Evolutionary conservation across 1,284 basidiomycete genomes (phyloP), one percentile per base, ranked within the genome.

Genomic region (Volvariella volvacea): DNA sequence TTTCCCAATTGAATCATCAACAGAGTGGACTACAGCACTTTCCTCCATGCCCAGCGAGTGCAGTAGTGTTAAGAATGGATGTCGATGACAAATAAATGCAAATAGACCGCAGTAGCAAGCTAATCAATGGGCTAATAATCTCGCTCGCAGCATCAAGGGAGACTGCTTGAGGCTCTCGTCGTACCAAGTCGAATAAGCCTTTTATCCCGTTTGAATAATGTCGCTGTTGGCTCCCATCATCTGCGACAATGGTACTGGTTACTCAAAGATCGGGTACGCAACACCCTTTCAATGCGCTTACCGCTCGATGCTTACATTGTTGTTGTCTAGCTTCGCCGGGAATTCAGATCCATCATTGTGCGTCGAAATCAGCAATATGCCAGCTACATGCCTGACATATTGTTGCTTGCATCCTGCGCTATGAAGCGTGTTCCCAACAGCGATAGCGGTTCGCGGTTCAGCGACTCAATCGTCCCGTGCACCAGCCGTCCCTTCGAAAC

Each of bases 271-370:
- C 67, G 95, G 93, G 92, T 94, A 63, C 46, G 81, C 67, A 51
- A 48, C n/a, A 28, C 32, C n/a, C 10, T 15, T 44, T 20, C 46
- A 32, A 17, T 34, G 14, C 42, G 12, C 30, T 45, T 19, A 30
- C 32, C 15, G 3, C 4, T 17, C 17, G 44, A 15, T 31, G 32
- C 22, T 39, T 48, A 39, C n/a, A 43, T 33, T 25, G 49, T 40
- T 44, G 49, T 58, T 41, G 53, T 47, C 32, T 52, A 95, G 95
- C 39, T 99, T 96, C 67, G 95, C 96, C 43, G 96, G 96, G 45
- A 99, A 99, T 70, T 96, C 92, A 45, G 94, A 98, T 68, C 96
- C 95, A 37, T 98, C 93, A 8, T 99, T 96, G 86, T 88, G 60
- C 67, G 83, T 74, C 39, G 44, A 39, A 43, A 38, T 37, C 46